These are phyloP conservation scores for Fusarium liriodendri DNA, from an alignment of 2,329 filamentous ascomycete species.

Conservation along the genomic window DNA sequence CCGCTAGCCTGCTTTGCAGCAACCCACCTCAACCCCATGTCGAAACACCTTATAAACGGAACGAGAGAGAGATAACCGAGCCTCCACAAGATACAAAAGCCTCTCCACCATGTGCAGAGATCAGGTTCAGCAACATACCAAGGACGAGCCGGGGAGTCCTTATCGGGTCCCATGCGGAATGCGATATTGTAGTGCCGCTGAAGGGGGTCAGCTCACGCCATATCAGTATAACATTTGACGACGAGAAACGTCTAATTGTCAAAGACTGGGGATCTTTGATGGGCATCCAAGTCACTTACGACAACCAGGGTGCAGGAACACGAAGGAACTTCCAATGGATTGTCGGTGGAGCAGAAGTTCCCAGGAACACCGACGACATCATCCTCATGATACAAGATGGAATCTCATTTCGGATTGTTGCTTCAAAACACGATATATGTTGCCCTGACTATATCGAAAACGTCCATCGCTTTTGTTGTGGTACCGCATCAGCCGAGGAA, in stretches of 20 bases:
- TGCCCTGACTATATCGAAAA: too few relatives aligned
- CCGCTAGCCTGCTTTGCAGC: neutral
- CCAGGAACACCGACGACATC: neutral
- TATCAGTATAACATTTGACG: slow-evolving; percentile 36
- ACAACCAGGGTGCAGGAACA: accelerated
- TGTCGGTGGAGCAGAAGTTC: neutral
- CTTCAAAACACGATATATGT: too few relatives aligned
- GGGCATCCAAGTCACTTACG: neutral
- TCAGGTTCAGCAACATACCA: neutral
- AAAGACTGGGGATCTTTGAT: neutral
- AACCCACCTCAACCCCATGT: neutral
- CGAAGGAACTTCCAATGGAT: neutral
- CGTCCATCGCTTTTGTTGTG: too few relatives aligned
- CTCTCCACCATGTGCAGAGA: neutral
- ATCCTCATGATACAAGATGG: neutral
- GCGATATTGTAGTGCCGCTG: neutral
- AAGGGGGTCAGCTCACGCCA: neutral
- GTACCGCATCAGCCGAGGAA: too few relatives aligned
- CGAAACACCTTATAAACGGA: neutral
- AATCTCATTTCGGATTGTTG: neutral
- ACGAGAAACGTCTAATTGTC: neutral
- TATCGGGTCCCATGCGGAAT: neutral
- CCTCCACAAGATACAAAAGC: neutral
- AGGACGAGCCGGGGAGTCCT: neutral
- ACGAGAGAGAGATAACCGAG: slow-evolving; percentile 9